These are phyloP conservation scores for Acrocalymma vagum DNA, from an alignment of 2,329 filamentous ascomycete species.

Conservation along the genomic window DNA sequence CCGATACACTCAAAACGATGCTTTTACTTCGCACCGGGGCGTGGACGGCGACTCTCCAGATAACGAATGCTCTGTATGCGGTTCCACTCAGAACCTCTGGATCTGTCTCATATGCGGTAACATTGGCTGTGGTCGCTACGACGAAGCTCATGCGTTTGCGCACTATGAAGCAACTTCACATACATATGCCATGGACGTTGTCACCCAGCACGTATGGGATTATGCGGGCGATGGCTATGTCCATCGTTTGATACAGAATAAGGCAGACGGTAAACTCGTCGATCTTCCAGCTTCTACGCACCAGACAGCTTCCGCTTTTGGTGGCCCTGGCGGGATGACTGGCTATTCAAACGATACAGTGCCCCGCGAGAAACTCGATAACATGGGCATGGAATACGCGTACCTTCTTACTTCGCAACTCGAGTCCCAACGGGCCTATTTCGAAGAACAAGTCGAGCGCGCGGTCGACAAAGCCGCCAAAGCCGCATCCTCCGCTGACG, in stretches of 20 bases:
- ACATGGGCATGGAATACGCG: constrained; percentile 92
- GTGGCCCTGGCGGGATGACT: constrained; percentile 50
- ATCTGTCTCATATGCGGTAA: constrained; percentile 94
- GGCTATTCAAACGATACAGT: constrained; percentile 70
- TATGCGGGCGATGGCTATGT: constrained; percentile 96
- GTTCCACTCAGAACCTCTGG: constrained; percentile 85
- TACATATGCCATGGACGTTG: constrained; percentile 90
- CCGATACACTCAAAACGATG: constrained; percentile 79
- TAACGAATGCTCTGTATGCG: constrained; percentile 83
- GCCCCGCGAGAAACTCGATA: constrained; percentile 74
- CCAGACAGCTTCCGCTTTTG: constrained; percentile 20
- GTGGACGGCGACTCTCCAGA: constrained; percentile 56
- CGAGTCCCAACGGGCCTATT: constrained; percentile 91
- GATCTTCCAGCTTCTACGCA: constrained; percentile 73
- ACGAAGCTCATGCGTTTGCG: constrained; percentile 89
- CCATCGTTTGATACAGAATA: constrained; percentile 92
- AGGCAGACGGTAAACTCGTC: constrained; percentile 89
- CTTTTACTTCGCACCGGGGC: constrained; percentile 37
- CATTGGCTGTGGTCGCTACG: constrained; percentile 93
- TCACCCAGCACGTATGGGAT: constrained; percentile 97
- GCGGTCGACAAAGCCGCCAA: constrained; percentile 87
- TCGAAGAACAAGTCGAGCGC: constrained; percentile 89
- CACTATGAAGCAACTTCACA: constrained; percentile 92
- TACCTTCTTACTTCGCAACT: constrained; percentile 92
- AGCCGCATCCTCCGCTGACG: constrained; percentile 73